These are phyloP conservation scores for Escovopsis sp. DNA, from an alignment of 2,329 filamentous ascomycete species.

Conservation along the genomic window DNA sequence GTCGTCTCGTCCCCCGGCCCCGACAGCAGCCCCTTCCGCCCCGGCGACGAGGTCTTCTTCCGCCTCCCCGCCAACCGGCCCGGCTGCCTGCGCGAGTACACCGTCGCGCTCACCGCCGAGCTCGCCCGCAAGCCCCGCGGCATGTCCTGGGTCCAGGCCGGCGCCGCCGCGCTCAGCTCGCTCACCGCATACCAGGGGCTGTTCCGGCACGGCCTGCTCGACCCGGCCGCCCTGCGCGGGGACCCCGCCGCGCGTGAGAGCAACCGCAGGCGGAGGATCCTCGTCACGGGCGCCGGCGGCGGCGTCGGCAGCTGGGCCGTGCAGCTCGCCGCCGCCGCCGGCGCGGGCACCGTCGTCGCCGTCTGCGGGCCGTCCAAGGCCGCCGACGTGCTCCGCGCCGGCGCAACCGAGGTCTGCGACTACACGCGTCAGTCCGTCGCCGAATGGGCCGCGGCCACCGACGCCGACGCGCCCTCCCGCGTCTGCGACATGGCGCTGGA, in stretches of 20 bases:
- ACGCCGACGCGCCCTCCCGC: too few species aligned
- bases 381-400: conserved; percentile 15
- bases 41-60: conserved; percentile 21
- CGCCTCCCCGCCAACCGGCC: conserved; percentile 14
- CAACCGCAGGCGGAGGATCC: conserved; percentile 18
- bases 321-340: conserved; percentile 21
- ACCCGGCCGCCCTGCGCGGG: conserved; percentile 14
- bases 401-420: conserved; percentile 23
- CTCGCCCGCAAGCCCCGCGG: conserved; percentile 20
- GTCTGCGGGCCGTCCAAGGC: conserved; percentile 17
- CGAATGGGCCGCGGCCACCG: conserved; percentile 17
- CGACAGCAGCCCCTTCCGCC: conserved; percentile 14
- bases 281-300: conserved; percentile 25
- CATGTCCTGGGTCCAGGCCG: conserved; percentile 20
- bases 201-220: conserved; percentile 21
- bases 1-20: conserved; percentile 17
- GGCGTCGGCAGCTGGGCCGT: conserved; percentile 26
- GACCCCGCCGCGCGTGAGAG: conserved; percentile 11
- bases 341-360: conserved; percentile 21
- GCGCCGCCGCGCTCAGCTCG: conserved; percentile 24
- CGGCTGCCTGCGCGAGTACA: conserved; percentile 20
- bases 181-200: conserved; percentile 27
- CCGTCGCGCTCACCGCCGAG: conserved; percentile 16
- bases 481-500: conserved; percentile 22
- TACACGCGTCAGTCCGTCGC: conserved; percentile 18